These are phyloP conservation scores for Rosa lucieae DNA, from an alignment of 306 rosid species.

Conservation along the genomic window DNA sequence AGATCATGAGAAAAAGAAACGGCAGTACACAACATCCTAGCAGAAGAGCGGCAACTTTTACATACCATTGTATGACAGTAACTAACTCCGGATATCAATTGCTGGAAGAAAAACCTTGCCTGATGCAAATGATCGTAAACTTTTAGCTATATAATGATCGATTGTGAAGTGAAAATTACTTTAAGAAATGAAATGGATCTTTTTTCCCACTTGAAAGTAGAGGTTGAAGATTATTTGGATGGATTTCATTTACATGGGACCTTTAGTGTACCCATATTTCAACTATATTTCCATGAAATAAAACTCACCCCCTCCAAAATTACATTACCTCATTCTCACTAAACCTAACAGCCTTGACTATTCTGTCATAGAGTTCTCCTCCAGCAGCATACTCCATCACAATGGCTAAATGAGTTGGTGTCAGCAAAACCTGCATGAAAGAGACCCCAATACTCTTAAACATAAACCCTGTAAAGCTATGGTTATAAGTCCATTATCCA, in stretches of 20 bases:
- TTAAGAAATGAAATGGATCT: background rate
- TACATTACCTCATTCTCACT: slow-evolving; percentile 74
- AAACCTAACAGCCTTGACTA: slow-evolving; percentile 68
- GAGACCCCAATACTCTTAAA: slow-evolving; percentile 30
- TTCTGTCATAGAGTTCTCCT: slow-evolving; percentile 81
- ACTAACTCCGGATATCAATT: slow-evolving; percentile 82
- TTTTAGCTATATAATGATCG: background rate
- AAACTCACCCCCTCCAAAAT: background rate
- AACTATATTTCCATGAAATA: background rate
- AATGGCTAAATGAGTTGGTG: slow-evolving; percentile 80
- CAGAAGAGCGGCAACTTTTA: slow-evolving; percentile 3
- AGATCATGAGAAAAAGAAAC: background rate
- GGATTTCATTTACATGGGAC: slow-evolving; percentile 6
- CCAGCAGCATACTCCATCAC: slow-evolving; percentile 93
- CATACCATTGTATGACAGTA: slow-evolving; percentile 85
- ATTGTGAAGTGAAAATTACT: background rate
- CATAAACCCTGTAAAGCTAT: slow-evolving; percentile 3
- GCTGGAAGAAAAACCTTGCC: slow-evolving; percentile 97
- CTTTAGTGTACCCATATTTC: background rate
- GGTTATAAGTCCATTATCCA: background rate
- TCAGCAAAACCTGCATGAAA: slow-evolving; percentile 59
- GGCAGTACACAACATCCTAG: background rate
- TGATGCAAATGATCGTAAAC: slow-evolving; percentile 26
- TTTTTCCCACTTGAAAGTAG: background rate
- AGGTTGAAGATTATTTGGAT: background rate